phyloP scores from a whole-genome alignment of 257 asterid species.

The Gardenia jasminoides region DNA sequence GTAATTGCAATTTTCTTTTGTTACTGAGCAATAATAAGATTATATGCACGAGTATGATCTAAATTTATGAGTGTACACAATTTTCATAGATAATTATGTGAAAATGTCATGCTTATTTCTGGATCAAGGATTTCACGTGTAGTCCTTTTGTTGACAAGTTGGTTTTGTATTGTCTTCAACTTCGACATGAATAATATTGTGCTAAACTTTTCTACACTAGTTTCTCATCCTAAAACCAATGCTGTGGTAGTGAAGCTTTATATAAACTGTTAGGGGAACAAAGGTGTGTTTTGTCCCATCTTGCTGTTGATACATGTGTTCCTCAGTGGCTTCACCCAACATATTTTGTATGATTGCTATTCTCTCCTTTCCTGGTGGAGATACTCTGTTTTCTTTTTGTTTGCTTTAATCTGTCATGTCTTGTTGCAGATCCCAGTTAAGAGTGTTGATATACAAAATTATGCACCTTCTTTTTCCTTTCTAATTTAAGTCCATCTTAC shows the following conservation, averaged over 20 bases:
- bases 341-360: background rate
- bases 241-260: background rate
- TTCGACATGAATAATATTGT: background rate
- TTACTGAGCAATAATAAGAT: background rate
- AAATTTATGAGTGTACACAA: background rate
- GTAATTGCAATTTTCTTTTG: slow-evolving; percentile 6
- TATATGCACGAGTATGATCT: background rate
- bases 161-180: background rate
- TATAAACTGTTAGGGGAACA: background rate
- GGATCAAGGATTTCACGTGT: background rate
- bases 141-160: background rate
- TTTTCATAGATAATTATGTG: background rate
- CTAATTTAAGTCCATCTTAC: background rate
- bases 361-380: background rate
- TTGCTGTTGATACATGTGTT: background rate
- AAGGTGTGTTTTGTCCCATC: background rate
- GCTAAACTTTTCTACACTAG: background rate
- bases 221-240: slow-evolving; percentile 3
- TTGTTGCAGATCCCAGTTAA: background rate
- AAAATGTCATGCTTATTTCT: background rate
- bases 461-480: background rate
- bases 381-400: background rate
- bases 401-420: background rate
- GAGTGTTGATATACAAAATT: background rate
- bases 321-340: background rate